Evolutionary conservation across 805 yeast genomes (phyloP), one percentile per base, ranked within the genome.

Genomic region (Candida awuae): DNA sequence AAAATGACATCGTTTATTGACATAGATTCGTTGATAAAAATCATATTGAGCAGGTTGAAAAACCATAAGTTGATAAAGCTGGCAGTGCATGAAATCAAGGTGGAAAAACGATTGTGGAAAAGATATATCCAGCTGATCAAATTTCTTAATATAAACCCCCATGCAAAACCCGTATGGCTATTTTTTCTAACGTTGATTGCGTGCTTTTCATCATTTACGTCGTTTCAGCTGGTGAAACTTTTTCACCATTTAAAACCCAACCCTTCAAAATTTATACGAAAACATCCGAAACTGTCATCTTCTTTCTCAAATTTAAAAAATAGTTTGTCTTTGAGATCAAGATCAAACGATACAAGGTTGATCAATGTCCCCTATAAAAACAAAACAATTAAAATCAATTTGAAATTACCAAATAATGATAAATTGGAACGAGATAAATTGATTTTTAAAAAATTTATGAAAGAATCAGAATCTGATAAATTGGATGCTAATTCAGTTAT

Each of bases 351-450:
- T 20, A 29, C 65, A n/a, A 59, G 79, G 45, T 64, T 64, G 36
- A 65, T 75, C 23, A 62, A 61, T 41, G 68, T 75, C n/a, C 72
- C 74, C 58, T 48, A 71, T 58, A 59, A 73, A 66, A 40, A 51
- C 16, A 27, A 62, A 52, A 47, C 57, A 48, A 17, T 56, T 6
- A 49, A 71, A 29, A 65, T 75, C 17, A 64, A 65, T 28, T 63
- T 75, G 6, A 71, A 75, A 4, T 61, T 65, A 29, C 41, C 46
- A 13, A 68, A 67, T 45, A 49, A 58, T 44, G 80, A 73, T 52
- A 63, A 54, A 46, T 72, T 70, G 48, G 79, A 76, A 39, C 74
- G 75, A 7, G 79, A 75, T 52, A 70, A 70, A 51, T 67, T 74
- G 40, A 51, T 69, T 16, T 73, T 73, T 50, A 75, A 73, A 52